Evolutionary conservation across 305 asterid genomes (phyloP).

Genomic region (Fraxinus ornus): DNA sequence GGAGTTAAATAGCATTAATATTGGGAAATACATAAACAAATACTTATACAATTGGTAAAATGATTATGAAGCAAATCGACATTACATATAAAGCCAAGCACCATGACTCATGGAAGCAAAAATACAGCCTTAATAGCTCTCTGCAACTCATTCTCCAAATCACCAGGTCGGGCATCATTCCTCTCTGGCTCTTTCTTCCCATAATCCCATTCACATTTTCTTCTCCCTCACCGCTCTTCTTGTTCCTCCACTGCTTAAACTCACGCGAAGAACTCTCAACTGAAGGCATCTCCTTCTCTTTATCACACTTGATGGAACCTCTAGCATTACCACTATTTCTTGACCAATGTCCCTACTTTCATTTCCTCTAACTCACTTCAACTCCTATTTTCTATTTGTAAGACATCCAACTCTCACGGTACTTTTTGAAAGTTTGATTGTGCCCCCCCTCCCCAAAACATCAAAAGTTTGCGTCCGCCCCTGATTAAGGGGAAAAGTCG

Average conservation of each 20-base stretch:
- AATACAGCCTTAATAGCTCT: slow-evolving; percentile 83
- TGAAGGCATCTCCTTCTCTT: slow-evolving; percentile 28
- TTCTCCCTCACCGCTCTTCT: slow-evolving; percentile 41
- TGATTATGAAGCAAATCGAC: not conserved
- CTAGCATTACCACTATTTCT: slow-evolving; percentile 19
- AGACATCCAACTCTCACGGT: slow-evolving; percentile 61
- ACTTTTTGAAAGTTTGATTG: too few species aligned
- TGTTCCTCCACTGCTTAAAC: slow-evolving; percentile 62
- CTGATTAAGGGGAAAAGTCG: too few species aligned
- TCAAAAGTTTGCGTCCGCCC: too few species aligned
- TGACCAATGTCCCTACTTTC: slow-evolving; percentile 29
- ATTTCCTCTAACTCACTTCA: slow-evolving; percentile 64
- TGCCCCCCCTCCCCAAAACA: too few species aligned
- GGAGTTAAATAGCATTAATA: too few species aligned
- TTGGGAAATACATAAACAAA: too few species aligned
- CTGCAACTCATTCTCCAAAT: slow-evolving; percentile 82
- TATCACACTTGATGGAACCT: not conserved
- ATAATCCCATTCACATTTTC: slow-evolving; percentile 16
- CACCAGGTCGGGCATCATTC: slow-evolving; percentile 34
- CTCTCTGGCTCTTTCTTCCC: slow-evolving; percentile 48
- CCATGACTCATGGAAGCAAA: slow-evolving; percentile 33
- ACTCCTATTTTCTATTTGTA: slow-evolving; percentile 58
- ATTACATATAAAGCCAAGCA: not conserved
- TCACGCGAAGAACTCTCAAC: slow-evolving; percentile 40
- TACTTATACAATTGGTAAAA: slow-evolving; percentile 3